phyloP scores from a whole-genome alignment of 1,284 basidiomycete species.

The Cutaneotrichosporon cyanovorans region DNA sequence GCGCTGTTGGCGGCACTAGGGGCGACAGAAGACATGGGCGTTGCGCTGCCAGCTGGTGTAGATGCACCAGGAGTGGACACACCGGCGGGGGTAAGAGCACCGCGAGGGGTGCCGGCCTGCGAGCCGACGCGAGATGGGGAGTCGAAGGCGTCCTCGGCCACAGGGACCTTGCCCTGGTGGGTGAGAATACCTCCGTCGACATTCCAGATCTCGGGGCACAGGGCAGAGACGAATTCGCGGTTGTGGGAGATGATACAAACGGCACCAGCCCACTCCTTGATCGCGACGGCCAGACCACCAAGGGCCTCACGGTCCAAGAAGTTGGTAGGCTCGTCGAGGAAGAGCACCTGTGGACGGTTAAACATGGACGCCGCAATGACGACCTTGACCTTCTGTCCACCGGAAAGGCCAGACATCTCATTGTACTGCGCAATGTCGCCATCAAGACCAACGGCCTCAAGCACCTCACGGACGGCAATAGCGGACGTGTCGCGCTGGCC shows the following conservation, averaged over 20 bases:
- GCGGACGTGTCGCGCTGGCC: constrained; percentile 76
- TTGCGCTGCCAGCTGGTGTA: constrained; percentile 30
- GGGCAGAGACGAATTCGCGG: constrained; percentile 73
- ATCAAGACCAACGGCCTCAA: constrained; percentile 91
- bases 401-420: constrained; percentile 82
- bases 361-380: constrained; percentile 90
- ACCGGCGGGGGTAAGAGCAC: constrained; percentile 37
- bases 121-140: constrained; percentile 43
- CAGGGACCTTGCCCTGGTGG: constrained; percentile 75
- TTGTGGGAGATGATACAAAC: constrained; percentile 98
- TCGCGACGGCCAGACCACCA: constrained; percentile 86
- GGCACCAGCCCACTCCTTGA: constrained; percentile 92
- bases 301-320: constrained; percentile 65
- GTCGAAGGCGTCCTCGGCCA: constrained; percentile 68
- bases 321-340: constrained; percentile 87
- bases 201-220: constrained; percentile 60
- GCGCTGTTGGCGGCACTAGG: constrained; percentile 28
- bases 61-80: constrained; percentile 26
- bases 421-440: constrained; percentile 97
- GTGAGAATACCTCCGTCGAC: constrained; percentile 58
- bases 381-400: constrained; percentile 96
- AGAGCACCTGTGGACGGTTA: constrained; percentile 56
- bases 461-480: constrained; percentile 73
- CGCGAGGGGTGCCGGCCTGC: constrained; percentile 40
- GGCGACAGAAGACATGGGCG: constrained; percentile 33